Percentiles rank a stretch among this genome's conserved stretches.
Evolutionary conservation across 352 stramenopile species (phyloP).

Genomic region (Phytophthora pini): DNA sequence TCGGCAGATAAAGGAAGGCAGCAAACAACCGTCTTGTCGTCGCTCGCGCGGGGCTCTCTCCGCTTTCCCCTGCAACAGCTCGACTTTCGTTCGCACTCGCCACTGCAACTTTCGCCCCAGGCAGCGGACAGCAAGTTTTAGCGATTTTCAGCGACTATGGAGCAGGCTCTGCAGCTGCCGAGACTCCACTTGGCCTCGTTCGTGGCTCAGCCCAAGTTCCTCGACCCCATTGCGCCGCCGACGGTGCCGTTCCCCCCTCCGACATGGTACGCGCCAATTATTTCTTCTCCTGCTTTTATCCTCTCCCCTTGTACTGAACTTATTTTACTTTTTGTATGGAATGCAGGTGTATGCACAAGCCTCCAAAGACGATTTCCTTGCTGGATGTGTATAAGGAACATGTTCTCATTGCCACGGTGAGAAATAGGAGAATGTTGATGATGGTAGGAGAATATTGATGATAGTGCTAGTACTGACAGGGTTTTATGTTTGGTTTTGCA

Average conservation of each 20-base stretch:
- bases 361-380: slow-evolving; percentile 64
- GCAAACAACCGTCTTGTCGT: slow-evolving; percentile 15
- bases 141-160: slow-evolving; percentile 31
- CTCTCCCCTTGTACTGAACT: slow-evolving; percentile 6
- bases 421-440: slow-evolving; percentile 6
- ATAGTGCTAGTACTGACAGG: neutral
- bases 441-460: no score
- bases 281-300: neutral
- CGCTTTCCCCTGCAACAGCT: slow-evolving; percentile 12
- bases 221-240: slow-evolving; percentile 69
- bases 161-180: slow-evolving; percentile 69
- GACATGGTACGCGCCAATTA: slow-evolving; percentile 47
- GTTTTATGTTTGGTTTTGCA: slow-evolving; percentile 25
- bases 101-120: slow-evolving; percentile 21
- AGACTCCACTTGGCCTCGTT: slow-evolving; percentile 71
- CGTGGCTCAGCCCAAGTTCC: slow-evolving; percentile 60
- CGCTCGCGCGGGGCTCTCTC: slow-evolving; percentile 4
- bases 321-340: slow-evolving; percentile 1
- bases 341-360: slow-evolving; percentile 54
- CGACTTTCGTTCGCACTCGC: slow-evolving; percentile 14
- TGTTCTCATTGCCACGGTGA: slow-evolving; percentile 77
- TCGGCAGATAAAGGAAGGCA: slow-evolving; percentile 13
- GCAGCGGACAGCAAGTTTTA: neutral
- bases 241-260: slow-evolving; percentile 73
- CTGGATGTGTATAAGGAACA: slow-evolving; percentile 87